Evolutionary conservation across 495 filamentous ascomycete species (phyloP).

Genomic region (Aspergillus panamensis): DNA sequence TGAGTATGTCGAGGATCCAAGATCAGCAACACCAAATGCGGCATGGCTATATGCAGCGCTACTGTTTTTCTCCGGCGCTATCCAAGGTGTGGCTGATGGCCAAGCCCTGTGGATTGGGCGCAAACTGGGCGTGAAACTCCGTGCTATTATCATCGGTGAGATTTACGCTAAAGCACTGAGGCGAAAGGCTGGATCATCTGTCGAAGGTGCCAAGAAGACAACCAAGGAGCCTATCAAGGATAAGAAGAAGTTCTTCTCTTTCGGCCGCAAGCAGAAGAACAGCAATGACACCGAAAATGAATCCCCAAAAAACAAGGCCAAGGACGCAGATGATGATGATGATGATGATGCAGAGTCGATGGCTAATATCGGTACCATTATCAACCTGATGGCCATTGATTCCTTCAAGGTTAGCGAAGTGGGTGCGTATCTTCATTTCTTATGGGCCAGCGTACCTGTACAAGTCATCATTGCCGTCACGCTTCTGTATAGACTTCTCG

Average conservation of each 20-base stretch:
- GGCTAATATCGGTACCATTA: conserved; percentile 91
- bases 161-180: conserved; percentile 97
- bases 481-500: conserved; percentile 84
- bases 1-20: conserved; percentile 85
- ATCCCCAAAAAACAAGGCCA: conserved; percentile 33
- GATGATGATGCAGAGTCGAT: conserved; percentile 65
- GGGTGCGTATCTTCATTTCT: conserved; percentile 85
- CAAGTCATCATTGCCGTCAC: conserved; percentile 71
- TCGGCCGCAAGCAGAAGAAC: conserved; percentile 62
- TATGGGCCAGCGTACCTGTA: conserved; percentile 81
- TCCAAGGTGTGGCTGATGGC: conserved; percentile 74
- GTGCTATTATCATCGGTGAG: conserved; percentile 94
- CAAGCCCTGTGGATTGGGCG: conserved; percentile 94
- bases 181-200: conserved; percentile 77
- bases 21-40: conserved; percentile 74
- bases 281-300: conserved; percentile 34
- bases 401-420: conserved; percentile 97
- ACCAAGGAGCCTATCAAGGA: conserved; percentile 33
- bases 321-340: conserved; percentile 37
- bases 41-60: conserved; percentile 95
- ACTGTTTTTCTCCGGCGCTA: conserved; percentile 72
- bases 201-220: conserved; percentile 49
- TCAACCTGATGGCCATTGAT: conserved; percentile 98
- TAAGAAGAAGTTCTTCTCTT: conserved; percentile 50
- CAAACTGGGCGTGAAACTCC: conserved; percentile 86